Evolutionary conservation across 148 eudicot genomes (phyloP).

Genomic region (Rhododendron ferrugineum): DNA sequence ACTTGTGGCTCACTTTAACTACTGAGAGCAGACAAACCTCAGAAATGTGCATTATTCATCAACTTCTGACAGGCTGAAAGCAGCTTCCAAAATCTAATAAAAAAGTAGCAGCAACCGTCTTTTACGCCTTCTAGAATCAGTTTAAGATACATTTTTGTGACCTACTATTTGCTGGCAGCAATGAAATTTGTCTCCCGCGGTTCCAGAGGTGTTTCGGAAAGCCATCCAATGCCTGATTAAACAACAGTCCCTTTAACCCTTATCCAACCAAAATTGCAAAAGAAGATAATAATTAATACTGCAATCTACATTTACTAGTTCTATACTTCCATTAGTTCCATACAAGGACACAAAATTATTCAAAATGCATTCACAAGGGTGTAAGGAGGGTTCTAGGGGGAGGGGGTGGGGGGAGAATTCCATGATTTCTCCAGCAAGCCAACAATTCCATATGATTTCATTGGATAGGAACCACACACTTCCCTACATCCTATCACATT

Average conservation of each 20-base stretch:
- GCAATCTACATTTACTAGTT: background rate
- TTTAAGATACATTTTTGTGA: background rate
- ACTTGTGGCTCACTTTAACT: too few relatives aligned
- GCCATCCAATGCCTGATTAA: background rate
- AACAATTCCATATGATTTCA: background rate
- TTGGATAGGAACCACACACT: background rate
- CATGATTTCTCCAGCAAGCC: background rate
- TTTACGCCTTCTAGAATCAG: background rate
- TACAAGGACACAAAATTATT: background rate
- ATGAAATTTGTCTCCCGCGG: background rate
- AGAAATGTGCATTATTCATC: background rate
- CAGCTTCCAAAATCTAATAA: background rate
- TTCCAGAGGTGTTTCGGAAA: background rate
- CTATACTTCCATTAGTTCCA: background rate
- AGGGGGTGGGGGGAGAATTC: background rate
- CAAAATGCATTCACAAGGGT: background rate
- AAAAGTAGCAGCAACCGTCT: background rate
- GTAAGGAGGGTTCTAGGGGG: background rate
- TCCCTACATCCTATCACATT: background rate
- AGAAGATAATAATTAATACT: background rate
- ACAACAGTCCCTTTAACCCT: background rate
- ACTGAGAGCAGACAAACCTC: background rate
- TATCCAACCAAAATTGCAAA: background rate
- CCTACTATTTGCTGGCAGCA: background rate
- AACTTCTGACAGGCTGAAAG: background rate